phyloP scores from a whole-genome alignment of 352 stramenopile species.

The Phytopythium chamaehyphon region DNA sequence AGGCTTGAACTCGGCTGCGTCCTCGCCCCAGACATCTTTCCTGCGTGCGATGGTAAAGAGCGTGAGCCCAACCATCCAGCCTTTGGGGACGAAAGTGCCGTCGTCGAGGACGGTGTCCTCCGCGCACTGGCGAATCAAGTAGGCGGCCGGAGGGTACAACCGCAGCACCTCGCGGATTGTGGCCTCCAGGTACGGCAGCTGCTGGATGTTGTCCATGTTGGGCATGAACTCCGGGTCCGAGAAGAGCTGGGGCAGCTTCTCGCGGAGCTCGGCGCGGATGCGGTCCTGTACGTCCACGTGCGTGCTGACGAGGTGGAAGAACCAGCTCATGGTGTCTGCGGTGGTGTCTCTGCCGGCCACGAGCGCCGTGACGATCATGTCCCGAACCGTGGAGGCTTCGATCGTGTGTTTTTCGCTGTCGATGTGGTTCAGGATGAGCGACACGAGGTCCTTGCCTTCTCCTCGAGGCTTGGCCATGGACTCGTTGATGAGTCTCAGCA shows the following conservation, averaged over 20 bases:
- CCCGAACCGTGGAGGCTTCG: slow-evolving; percentile 16
- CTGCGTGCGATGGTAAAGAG: slow-evolving; percentile 51
- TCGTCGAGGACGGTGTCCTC: slow-evolving; percentile 59
- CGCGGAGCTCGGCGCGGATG: slow-evolving; percentile 9
- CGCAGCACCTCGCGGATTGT: slow-evolving; percentile 60
- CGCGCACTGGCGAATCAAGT: slow-evolving; percentile 30
- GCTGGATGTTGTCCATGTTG: slow-evolving; percentile 35
- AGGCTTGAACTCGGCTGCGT: slow-evolving; percentile 42
- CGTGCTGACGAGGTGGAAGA: slow-evolving; percentile 39
- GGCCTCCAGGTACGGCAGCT: slow-evolving; percentile 57
- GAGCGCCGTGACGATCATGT: slow-evolving; percentile 44
- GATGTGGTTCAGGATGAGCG: slow-evolving; percentile 27
- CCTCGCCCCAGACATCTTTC: slow-evolving; percentile 52
- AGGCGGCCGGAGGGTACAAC: slow-evolving; percentile 49
- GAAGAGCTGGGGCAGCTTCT: slow-evolving; percentile 9
- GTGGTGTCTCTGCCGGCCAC: slow-evolving; percentile 51
- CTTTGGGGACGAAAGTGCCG: slow-evolving; percentile 59
- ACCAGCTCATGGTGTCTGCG: slow-evolving; percentile 53
- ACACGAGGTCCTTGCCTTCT: slow-evolving; percentile 28
- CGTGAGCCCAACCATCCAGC: slow-evolving; percentile 46
- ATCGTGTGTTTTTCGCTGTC: slow-evolving; percentile 6
- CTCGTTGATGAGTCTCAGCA: slow-evolving; percentile 15
- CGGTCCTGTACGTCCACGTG: slow-evolving; percentile 36
- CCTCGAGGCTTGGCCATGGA: slow-evolving; percentile 7
- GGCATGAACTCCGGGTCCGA: slow-evolving; percentile 15